Conservation (phyloP, 768 basidiomycete genomes). For the Symmetrospora coprosmae region DNA sequence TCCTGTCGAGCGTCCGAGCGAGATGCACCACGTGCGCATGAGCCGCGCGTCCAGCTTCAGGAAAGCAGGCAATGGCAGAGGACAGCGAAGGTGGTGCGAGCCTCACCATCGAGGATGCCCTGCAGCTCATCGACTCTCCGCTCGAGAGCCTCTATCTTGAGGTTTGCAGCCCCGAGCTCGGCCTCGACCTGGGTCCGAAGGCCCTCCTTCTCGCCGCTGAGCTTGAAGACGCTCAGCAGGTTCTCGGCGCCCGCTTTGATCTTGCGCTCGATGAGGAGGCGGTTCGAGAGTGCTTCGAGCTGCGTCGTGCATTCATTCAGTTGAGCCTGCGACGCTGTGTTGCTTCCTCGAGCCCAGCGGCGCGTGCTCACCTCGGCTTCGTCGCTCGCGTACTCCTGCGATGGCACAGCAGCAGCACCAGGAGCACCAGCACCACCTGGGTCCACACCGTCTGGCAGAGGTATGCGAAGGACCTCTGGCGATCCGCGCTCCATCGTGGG, state of each 20-base stretch:
- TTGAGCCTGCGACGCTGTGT: no score
- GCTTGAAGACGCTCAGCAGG: slow-evolving; percentile 43
- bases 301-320: slow-evolving; percentile 33
- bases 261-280: slow-evolving; percentile 59
- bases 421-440: no score
- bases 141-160: slow-evolving; percentile 55
- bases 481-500: no score
- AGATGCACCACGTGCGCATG: neutral
- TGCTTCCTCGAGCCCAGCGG: no score
- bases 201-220: slow-evolving; percentile 25
- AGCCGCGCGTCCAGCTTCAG: neutral
- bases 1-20: neutral
- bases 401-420: no score
- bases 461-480: no score
- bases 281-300: slow-evolving; percentile 55
- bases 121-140: slow-evolving; percentile 44
- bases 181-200: slow-evolving; percentile 59
- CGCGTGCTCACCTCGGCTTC: slow-evolving; percentile 4
- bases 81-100: slow-evolving; percentile 20
- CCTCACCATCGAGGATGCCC: slow-evolving; percentile 38
- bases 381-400: slow-evolving; percentile 6
- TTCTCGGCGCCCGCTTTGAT: slow-evolving; percentile 89
- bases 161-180: slow-evolving; percentile 60
- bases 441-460: no score
- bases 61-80: neutral